Percentiles rank a stretch among this genome's conserved stretches.
Conservation (phyloP, 2,329 filamentous ascomycete genomes). For the Bipolaris cookei region DNA sequence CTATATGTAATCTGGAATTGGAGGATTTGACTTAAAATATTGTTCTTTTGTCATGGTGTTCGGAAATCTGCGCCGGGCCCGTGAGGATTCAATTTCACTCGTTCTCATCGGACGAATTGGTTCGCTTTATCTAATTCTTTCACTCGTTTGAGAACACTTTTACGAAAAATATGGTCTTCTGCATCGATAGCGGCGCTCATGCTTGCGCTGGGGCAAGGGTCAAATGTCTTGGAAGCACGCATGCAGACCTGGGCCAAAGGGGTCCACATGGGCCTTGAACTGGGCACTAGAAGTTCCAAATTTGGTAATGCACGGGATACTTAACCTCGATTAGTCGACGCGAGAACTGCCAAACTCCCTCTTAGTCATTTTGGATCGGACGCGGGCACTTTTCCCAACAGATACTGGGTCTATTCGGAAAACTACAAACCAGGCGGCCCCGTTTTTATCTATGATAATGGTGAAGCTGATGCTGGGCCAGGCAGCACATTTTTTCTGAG, state of each 20-base stretch:
- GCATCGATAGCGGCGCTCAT: conserved; percentile 30
- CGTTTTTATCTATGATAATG: conserved; percentile 49
- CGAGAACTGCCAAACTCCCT: no score
- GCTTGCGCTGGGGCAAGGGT: conserved; percentile 21
- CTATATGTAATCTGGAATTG: no score
- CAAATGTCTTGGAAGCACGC: no score
- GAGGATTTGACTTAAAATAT: no score
- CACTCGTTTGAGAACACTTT: background rate
- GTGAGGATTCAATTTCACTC: background rate
- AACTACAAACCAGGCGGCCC: conserved; percentile 47
- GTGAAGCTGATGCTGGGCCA: conserved; percentile 41
- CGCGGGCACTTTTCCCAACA: conserved; percentile 36
- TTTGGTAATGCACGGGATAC: no score
- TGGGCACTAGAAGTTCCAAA: no score
- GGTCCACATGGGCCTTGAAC: no score
- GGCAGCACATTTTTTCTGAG: conserved; percentile 36
- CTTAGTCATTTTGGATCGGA: background rate
- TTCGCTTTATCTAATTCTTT: background rate
- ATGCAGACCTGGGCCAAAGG: no score
- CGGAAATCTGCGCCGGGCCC: no score
- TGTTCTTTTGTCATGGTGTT: no score
- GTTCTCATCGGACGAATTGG: background rate
- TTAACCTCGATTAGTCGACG: no score
- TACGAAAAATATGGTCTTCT: conserved; percentile 31
- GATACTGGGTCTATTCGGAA: conserved; percentile 46